A percentile compares a stretch with the other conserved stretches of the same genome.
Evolutionary conservation across 345 rosid species (phyloP).

Genomic region (Nephelium lappaceum): DNA sequence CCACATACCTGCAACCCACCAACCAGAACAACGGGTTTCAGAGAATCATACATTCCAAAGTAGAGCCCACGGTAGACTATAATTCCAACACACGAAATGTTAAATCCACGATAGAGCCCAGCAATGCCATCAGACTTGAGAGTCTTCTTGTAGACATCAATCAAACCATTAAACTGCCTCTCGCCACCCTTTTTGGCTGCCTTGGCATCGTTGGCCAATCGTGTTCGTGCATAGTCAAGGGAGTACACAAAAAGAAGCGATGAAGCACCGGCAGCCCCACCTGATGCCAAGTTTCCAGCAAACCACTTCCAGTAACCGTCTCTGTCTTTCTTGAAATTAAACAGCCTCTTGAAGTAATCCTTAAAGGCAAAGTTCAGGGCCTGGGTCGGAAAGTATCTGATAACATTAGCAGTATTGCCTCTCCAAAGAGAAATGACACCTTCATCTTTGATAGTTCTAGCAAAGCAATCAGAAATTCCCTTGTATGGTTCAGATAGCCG

Average conservation of each 20-base stretch:
- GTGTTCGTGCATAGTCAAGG: constrained; percentile 57
- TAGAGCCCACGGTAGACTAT: constrained; percentile 62
- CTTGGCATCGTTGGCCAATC: constrained; percentile 60
- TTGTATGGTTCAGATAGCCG: constrained; percentile 57
- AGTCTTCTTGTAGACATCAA: constrained; percentile 65
- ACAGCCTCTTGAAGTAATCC: constrained; percentile 55
- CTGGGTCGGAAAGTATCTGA: constrained; percentile 63
- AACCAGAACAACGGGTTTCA: constrained; percentile 60
- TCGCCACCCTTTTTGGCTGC: constrained; percentile 51
- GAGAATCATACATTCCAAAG: constrained; percentile 69
- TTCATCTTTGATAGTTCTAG: constrained; percentile 54
- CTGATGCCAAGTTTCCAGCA: constrained; percentile 69
- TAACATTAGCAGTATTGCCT: constrained; percentile 63
- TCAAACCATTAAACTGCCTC: constrained; percentile 62
- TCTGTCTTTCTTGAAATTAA: constrained; percentile 57
- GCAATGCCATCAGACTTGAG: constrained; percentile 53
- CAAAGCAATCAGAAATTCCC: constrained; percentile 58
- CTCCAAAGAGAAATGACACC: constrained; percentile 59
- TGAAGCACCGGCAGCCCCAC: constrained; percentile 68
- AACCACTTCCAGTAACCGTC: constrained; percentile 68
- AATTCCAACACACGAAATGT: constrained; percentile 53
- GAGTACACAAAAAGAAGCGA: constrained; percentile 59
- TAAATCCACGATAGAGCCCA: constrained; percentile 69
- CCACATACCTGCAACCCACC: constrained; percentile 49
- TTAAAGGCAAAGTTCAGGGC: constrained; percentile 64